phyloP scores from a whole-genome alignment of 306 rosid species.

The Mucuna pruriens region DNA sequence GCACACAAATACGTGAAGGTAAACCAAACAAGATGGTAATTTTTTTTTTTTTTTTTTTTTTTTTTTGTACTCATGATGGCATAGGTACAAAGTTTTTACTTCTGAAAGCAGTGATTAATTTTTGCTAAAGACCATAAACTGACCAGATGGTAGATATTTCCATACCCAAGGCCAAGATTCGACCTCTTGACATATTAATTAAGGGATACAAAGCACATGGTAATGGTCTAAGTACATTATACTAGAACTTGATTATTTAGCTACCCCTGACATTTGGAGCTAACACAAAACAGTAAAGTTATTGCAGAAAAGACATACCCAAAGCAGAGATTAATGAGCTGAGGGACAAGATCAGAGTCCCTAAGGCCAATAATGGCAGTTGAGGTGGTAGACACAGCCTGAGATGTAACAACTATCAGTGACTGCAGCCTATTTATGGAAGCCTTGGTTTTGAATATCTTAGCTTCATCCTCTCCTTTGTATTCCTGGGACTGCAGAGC shows the following conservation, averaged over 20 bases:
- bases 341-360: slow-evolving; percentile 94
- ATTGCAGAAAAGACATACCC: slow-evolving; percentile 61
- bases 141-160: too few relatives aligned
- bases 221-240: background rate
- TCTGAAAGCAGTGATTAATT: too few relatives aligned
- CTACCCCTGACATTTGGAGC: background rate
- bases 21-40: too few relatives aligned
- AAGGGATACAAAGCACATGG: too few relatives aligned
- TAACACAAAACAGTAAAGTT: slow-evolving; percentile 29
- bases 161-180: too few relatives aligned
- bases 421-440: slow-evolving; percentile 87
- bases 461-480: slow-evolving; percentile 90
- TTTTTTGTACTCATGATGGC: too few relatives aligned
- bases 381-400: slow-evolving; percentile 95
- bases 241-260: slow-evolving; percentile 17
- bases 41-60: too few relatives aligned
- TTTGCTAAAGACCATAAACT: too few relatives aligned
- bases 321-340: slow-evolving; percentile 90
- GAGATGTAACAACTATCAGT: slow-evolving; percentile 86
- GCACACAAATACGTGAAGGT: too few relatives aligned
- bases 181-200: too few relatives aligned
- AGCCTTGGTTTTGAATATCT: slow-evolving; percentile 90
- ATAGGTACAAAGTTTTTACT: too few relatives aligned
- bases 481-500: slow-evolving; percentile 85
- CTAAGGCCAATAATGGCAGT: slow-evolving; percentile 77